Evolutionary conservation across 345 rosid species (phyloP).

Genomic region (Ceriops zippeliana): DNA sequence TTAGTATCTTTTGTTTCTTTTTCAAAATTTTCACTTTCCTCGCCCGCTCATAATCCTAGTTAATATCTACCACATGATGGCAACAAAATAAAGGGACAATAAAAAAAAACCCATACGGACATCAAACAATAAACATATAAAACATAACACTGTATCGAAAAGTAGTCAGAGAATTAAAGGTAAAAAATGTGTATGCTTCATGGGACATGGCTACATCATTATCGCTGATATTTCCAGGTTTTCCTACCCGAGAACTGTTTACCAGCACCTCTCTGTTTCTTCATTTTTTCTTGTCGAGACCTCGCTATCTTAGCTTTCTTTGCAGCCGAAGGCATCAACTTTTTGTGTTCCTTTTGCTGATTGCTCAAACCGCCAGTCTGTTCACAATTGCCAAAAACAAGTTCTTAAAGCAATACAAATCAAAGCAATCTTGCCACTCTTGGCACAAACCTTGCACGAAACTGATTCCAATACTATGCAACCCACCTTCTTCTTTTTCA

Average conservation of each 20-base stretch:
- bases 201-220: neutral
- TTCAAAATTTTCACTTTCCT: no score
- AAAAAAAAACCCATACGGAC: neutral
- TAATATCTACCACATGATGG: no score
- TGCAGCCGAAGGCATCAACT: constrained; percentile 83
- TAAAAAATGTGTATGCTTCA: no score
- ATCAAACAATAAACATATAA: neutral
- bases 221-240: constrained; percentile 60
- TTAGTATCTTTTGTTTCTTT: neutral
- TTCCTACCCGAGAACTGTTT: constrained; percentile 84
- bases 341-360: constrained; percentile 80
- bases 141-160: neutral
- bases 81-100: no score
- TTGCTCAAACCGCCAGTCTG: constrained; percentile 87
- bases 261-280: constrained; percentile 42
- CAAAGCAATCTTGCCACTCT: neutral
- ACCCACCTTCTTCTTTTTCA: constrained; percentile 79
- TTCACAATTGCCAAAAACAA: neutral
- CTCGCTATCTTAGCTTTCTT: constrained; percentile 53
- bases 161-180: neutral
- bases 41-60: no score
- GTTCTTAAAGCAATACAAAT: neutral
- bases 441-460: neutral
- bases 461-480: neutral
- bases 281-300: constrained; percentile 49